Percentiles rank a stretch among this genome's conserved stretches.
These are phyloP conservation scores for Cyclospora cayetanensis DNA, from an alignment of 169 alveolate genomes.

Conservation along the genomic window DNA sequence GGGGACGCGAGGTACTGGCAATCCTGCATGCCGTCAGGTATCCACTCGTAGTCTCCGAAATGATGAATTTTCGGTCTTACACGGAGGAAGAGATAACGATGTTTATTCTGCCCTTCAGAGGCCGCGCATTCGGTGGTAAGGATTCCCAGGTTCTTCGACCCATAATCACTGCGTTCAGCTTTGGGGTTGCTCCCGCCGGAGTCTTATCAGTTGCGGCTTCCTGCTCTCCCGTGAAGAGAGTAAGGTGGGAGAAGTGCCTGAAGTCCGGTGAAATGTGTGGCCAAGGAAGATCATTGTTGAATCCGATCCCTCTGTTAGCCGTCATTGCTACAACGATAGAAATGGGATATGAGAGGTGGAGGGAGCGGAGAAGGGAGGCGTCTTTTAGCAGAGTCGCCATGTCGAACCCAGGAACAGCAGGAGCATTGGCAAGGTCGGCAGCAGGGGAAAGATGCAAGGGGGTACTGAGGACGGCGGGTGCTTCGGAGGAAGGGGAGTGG, in stretches of 20 bases:
- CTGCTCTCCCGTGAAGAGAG: conserved; percentile 53
- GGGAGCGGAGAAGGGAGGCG: background rate
- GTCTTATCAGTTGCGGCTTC: background rate
- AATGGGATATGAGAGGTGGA: background rate
- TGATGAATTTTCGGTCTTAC: no score
- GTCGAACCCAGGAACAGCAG: background rate
- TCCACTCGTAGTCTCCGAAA: no score
- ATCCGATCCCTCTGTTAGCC: conserved; percentile 81
- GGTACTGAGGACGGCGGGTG: no score
- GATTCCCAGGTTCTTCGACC: conserved; percentile 97
- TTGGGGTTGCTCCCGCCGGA: conserved; percentile 60
- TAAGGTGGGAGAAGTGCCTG: conserved; percentile 84
- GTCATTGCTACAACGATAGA: conserved; percentile 9
- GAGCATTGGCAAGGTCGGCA: background rate
- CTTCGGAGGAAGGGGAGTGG: no score
- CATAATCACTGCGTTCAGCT: conserved; percentile 92
- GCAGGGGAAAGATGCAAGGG: no score
- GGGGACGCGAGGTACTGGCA: no score
- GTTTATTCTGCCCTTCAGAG: conserved; percentile 90
- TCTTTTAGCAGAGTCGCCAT: background rate
- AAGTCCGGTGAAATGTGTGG: conserved; percentile 85
- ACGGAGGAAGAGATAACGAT: conserved; percentile 86
- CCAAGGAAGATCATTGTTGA: conserved; percentile 92
- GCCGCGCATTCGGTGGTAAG: conserved; percentile 86
- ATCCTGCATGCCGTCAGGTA: no score